A percentile compares a stretch with the other conserved stretches of the same genome.
These are phyloP conservation scores for Torulaspora pretoriensis DNA, from an alignment of 1,139 yeast species.

Conservation along the genomic window DNA sequence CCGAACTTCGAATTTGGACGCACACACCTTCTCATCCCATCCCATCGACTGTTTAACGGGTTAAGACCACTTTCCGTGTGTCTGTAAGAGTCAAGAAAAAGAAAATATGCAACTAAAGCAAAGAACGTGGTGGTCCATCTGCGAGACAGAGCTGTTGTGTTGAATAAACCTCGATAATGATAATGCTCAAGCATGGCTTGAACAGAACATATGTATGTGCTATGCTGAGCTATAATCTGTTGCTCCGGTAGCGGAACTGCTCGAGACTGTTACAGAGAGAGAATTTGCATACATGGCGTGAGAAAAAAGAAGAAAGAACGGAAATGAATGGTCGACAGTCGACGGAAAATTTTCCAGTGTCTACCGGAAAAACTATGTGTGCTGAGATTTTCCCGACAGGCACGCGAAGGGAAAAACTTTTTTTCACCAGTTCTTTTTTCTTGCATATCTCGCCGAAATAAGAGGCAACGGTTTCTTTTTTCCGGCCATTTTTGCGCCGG, in stretches of 20 bases:
- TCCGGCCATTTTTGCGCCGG: neutral
- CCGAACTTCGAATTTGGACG: too few species aligned
- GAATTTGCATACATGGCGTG: constrained; percentile 1
- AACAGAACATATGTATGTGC: neutral
- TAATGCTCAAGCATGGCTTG: neutral
- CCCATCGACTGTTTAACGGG: neutral
- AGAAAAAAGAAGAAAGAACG: neutral
- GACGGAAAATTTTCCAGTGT: neutral
- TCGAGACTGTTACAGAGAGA: neutral
- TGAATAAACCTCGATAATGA: neutral
- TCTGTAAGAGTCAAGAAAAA: neutral
- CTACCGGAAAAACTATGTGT: neutral
- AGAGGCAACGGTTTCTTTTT: neutral
- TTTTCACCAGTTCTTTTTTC: too few species aligned
- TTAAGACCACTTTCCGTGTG: neutral
- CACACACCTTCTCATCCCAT: too few species aligned
- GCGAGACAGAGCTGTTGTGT: neutral
- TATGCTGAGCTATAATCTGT: neutral
- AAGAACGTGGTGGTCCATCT: neutral
- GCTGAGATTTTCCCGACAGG: neutral
- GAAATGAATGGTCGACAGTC: neutral
- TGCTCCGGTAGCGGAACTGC: neutral
- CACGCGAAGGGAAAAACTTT: too few species aligned
- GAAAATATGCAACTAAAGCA: neutral
- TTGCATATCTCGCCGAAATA: neutral